Evolutionary conservation across 495 filamentous ascomycete species (phyloP).

Genomic region (Xylaria sp.): DNA sequence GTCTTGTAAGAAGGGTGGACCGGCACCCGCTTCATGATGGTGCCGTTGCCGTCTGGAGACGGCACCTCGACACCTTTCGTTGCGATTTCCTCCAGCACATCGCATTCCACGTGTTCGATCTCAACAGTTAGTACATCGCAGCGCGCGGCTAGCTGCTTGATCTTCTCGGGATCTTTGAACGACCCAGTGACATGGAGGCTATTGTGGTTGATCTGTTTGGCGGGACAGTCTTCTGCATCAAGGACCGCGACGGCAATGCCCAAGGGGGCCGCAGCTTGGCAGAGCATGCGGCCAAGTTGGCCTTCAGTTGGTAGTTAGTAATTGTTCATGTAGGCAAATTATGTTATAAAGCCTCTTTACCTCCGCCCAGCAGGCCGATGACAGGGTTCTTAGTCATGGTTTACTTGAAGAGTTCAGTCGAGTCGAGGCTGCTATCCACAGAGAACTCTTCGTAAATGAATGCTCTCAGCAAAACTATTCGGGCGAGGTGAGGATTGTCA

Average conservation of each 20-base stretch:
- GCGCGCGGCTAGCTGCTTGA: slow-evolving; percentile 74
- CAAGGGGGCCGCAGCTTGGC: slow-evolving; percentile 85
- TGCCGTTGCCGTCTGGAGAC: slow-evolving; percentile 46
- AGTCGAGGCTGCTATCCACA: neutral
- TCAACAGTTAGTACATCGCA: slow-evolving; percentile 94
- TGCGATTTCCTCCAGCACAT: slow-evolving; percentile 85
- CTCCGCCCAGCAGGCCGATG: slow-evolving; percentile 52
- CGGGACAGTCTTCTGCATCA: slow-evolving; percentile 79
- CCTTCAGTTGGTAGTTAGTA: slow-evolving; percentile 75
- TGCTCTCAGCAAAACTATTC: neutral
- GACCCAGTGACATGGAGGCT: slow-evolving; percentile 80
- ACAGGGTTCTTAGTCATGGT: slow-evolving; percentile 38
- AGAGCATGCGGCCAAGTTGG: slow-evolving; percentile 95
- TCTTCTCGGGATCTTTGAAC: slow-evolving; percentile 78
- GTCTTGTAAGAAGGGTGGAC: slow-evolving; percentile 92
- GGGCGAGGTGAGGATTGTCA: neutral
- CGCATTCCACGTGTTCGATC: slow-evolving; percentile 95
- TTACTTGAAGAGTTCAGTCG: neutral
- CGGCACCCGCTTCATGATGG: slow-evolving; percentile 51
- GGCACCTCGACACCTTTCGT: slow-evolving; percentile 60
- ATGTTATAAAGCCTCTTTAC: slow-evolving; percentile 7
- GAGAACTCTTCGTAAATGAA: too few species aligned
- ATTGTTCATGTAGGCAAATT: slow-evolving; percentile 38
- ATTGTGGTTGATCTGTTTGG: slow-evolving; percentile 87
- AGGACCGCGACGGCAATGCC: slow-evolving; percentile 83